These are phyloP conservation scores for Penicillium sp. DNA, from an alignment of 2,329 filamentous ascomycete genomes.

Conservation along the genomic window DNA sequence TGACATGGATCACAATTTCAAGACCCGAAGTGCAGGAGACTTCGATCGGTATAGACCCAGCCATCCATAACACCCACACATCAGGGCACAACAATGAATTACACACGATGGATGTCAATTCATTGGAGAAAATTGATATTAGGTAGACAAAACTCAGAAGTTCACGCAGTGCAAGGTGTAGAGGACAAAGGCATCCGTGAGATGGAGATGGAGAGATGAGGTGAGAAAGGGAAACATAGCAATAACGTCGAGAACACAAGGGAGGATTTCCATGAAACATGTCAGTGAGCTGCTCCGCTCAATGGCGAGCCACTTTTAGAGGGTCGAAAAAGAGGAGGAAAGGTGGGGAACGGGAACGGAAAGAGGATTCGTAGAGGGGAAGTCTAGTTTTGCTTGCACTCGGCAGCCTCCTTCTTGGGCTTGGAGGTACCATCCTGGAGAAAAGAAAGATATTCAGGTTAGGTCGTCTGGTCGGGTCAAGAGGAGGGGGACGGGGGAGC, in stretches of 20 bases:
- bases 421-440: constrained; percentile 74
- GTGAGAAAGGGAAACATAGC: constrained; percentile 18
- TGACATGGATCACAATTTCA: too few relatives aligned
- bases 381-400: constrained; percentile 88
- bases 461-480: background rate
- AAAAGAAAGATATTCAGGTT: background rate
- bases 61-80: too few relatives aligned
- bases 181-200: constrained; percentile 11
- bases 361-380: constrained; percentile 42
- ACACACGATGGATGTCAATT: constrained; percentile 22
- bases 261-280: constrained; percentile 31
- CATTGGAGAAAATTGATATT: constrained; percentile 19
- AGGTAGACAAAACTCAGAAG: constrained; percentile 16
- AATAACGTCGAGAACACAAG: constrained; percentile 21
- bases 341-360: too few relatives aligned
- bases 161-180: constrained; percentile 14
- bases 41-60: too few relatives aligned
- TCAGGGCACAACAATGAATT: constrained; percentile 2
- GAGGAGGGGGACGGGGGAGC: background rate
- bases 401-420: constrained; percentile 88
- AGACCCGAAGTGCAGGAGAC: too few relatives aligned
- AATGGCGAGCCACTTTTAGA: constrained; percentile 27
- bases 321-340: too few relatives aligned
- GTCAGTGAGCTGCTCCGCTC: constrained; percentile 20
- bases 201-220: constrained; percentile 7